These are phyloP conservation scores for Silene latifolia DNA, from an alignment of 148 eudicot genomes.

Conservation along the genomic window DNA sequence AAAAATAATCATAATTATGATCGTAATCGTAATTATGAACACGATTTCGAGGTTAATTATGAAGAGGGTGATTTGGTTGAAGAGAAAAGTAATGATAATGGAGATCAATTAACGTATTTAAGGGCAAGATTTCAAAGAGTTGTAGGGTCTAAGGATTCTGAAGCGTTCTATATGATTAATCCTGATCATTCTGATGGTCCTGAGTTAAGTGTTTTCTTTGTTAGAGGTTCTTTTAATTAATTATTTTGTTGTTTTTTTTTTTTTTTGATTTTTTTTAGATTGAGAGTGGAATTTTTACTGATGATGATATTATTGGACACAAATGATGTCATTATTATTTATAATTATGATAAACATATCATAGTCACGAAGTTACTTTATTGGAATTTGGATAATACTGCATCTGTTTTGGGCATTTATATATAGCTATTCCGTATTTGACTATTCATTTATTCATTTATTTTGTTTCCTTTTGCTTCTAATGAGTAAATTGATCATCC, in stretches of 20 bases:
- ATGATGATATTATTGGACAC: background rate
- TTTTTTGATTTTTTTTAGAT: background rate
- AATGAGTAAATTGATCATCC: too few species aligned
- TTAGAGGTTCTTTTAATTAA: conserved; percentile 38
- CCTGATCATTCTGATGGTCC: conserved; percentile 66
- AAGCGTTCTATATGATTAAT: conserved; percentile 77
- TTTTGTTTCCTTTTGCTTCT: too few species aligned
- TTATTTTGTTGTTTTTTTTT: background rate
- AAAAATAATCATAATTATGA: background rate
- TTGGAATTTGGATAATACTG: too few species aligned
- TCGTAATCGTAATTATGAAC: background rate
- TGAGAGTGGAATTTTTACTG: background rate
- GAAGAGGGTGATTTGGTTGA: conserved; percentile 17
- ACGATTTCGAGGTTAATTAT: background rate
- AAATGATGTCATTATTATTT: too few species aligned
- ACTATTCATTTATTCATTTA: too few species aligned
- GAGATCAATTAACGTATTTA: conserved; percentile 64
- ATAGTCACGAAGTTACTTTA: too few species aligned
- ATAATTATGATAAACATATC: too few species aligned
- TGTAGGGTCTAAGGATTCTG: conserved; percentile 81
- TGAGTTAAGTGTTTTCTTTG: conserved; percentile 81
- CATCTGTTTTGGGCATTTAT: too few species aligned
- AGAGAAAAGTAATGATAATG: conserved; percentile 31
- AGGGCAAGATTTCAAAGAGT: conserved; percentile 79
- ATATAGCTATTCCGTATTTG: too few species aligned